phyloP scores from a whole-genome alignment of 2,329 filamentous ascomycete species.

The Sporothrix luriei region DNA sequence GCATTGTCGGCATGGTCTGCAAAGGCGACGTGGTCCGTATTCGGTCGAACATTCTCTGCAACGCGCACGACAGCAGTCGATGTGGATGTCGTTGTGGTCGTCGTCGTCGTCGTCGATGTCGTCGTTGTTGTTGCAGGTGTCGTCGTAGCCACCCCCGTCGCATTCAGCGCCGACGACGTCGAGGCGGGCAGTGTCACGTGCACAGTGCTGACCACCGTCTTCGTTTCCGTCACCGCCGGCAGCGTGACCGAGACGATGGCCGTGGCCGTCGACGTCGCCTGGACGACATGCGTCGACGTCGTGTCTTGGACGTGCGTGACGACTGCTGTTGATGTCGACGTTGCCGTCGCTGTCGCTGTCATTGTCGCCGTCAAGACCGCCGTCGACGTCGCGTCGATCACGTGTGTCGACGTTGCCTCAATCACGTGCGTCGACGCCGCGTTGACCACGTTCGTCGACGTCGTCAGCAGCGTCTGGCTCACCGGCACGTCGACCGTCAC shows the following conservation, averaged over 20 bases:
- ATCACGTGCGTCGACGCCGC: neutral
- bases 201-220: slow-evolving; percentile 22
- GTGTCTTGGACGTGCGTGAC: slow-evolving; percentile 18
- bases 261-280: neutral
- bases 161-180: no score
- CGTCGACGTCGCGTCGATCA: slow-evolving; percentile 1
- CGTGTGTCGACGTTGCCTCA: neutral
- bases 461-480: slow-evolving; percentile 1
- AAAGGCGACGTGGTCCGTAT: neutral
- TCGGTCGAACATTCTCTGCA: neutral
- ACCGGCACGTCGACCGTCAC: neutral
- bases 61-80: neutral
- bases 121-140: neutral
- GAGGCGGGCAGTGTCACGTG: neutral
- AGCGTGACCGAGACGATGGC: neutral
- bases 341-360: neutral
- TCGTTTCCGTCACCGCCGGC: neutral
- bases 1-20: neutral
- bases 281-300: slow-evolving; percentile 6
- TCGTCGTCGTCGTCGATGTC: neutral
- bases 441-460: neutral
- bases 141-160: neutral
- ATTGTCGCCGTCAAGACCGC: neutral
- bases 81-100: neutral
- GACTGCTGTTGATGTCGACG: neutral